Conservation (phyloP, 768 basidiomycete genomes). For the Termitomyces sp. region DNA sequence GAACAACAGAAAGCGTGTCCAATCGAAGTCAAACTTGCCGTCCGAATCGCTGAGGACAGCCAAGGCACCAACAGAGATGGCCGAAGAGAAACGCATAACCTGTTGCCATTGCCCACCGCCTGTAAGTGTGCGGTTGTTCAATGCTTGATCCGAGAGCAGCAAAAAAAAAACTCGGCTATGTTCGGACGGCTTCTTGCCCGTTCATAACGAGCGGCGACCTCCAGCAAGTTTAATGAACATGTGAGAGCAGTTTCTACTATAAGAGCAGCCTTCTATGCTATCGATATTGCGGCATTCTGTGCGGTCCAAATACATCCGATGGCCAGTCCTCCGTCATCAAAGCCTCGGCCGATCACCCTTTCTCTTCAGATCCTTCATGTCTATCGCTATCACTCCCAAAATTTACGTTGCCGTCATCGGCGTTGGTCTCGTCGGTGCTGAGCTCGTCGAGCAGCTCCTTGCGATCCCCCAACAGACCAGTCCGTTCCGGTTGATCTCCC, state of each 20-base stretch:
- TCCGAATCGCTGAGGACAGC: too few relatives aligned
- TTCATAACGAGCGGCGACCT: background rate
- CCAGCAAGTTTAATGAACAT: background rate
- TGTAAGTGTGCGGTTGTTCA: too few relatives aligned
- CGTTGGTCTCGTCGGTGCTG: constrained; percentile 87
- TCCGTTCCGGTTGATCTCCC: constrained; percentile 60
- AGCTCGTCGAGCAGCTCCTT: constrained; percentile 78
- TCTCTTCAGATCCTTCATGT: constrained; percentile 12
- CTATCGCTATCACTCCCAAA: constrained; percentile 12
- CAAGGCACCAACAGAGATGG: too few relatives aligned
- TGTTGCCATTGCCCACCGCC: too few relatives aligned
- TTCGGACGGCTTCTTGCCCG: background rate
- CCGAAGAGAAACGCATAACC: too few relatives aligned
- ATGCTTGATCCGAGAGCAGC: background rate
- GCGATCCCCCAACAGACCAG: constrained; percentile 49
- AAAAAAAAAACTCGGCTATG: background rate
- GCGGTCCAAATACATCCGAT: constrained; percentile 1
- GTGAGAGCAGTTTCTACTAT: background rate
- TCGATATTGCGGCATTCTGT: constrained; percentile 10
- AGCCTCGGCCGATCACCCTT: constrained; percentile 7
- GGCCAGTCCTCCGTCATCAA: background rate
- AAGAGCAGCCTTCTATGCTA: constrained; percentile 7
- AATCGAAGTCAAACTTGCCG: too few relatives aligned
- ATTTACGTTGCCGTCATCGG: constrained; percentile 78
- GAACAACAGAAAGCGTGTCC: too few relatives aligned